Conservation (phyloP, 1,139 yeast species). For the Candida glucosophila region DNA sequence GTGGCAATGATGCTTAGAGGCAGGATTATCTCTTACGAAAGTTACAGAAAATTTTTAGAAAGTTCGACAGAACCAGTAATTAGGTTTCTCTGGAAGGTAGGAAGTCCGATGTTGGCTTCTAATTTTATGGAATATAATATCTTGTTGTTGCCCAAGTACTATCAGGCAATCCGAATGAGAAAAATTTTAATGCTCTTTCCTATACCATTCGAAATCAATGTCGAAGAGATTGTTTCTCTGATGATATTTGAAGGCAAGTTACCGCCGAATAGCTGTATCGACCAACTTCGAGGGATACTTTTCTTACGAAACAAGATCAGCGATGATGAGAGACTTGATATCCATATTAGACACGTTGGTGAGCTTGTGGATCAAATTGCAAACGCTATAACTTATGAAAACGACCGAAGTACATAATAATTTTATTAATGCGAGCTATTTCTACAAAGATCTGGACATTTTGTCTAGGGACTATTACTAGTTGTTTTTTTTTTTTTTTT, state of each 20-base stretch:
- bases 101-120: slow-evolving; percentile 1
- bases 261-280: slow-evolving; percentile 21
- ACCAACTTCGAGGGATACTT: slow-evolving; percentile 21
- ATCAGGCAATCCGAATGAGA: slow-evolving; percentile 15
- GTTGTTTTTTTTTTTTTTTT: too few species aligned
- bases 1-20: slow-evolving; percentile 7
- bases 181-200: slow-evolving; percentile 11
- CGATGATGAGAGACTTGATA: slow-evolving; percentile 9
- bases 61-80: slow-evolving; percentile 3
- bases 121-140: slow-evolving; percentile 27
- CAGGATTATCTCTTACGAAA: slow-evolving; percentile 11
- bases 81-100: background rate
- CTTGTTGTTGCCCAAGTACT: slow-evolving; percentile 19
- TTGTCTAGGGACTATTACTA: too few species aligned
- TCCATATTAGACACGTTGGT: slow-evolving; percentile 18
- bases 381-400: slow-evolving; percentile 15
- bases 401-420: too few species aligned
- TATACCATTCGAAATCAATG: slow-evolving; percentile 7
- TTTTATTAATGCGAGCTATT: too few species aligned
- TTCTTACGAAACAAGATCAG: slow-evolving; percentile 12
- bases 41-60: slow-evolving; percentile 11
- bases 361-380: slow-evolving; percentile 8
- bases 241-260: slow-evolving; percentile 30
- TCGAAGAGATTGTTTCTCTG: slow-evolving; percentile 18
- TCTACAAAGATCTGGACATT: too few species aligned